A percentile compares a stretch with the other conserved stretches of the same genome.
Conservation (phyloP, 2,329 filamentous ascomycete genomes). For the Beauveria sp. region DNA sequence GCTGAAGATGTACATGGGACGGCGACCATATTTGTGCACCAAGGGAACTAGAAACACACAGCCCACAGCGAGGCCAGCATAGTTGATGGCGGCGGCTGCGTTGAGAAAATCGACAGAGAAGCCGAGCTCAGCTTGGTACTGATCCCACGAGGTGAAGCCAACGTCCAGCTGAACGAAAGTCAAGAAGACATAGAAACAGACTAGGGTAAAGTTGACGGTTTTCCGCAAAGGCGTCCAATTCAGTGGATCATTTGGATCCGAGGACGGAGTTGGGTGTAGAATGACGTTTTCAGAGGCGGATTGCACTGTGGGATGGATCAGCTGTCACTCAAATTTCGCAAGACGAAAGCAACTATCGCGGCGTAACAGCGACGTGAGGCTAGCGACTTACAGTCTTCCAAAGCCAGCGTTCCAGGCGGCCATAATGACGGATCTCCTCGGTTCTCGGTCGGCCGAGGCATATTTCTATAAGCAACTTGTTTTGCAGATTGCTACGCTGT, state of each 20-base stretch:
- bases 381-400: neutral
- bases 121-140: constrained; percentile 1
- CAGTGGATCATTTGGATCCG: constrained; percentile 47
- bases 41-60: constrained; percentile 18
- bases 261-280: constrained; percentile 17
- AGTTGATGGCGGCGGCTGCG: constrained; percentile 11
- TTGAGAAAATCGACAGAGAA: constrained; percentile 9
- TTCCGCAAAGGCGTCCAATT: constrained; percentile 47
- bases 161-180: constrained; percentile 11
- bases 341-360: neutral
- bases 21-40: constrained; percentile 18
- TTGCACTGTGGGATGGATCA: neutral
- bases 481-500: neutral
- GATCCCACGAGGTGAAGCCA: constrained; percentile 9
- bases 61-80: constrained; percentile 16
- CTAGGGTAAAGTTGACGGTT: constrained; percentile 21
- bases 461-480: neutral
- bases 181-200: constrained; percentile 32
- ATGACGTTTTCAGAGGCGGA: constrained; percentile 10
- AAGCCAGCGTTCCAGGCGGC: neutral
- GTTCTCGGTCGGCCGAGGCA: neutral
- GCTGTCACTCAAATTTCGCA: neutral
- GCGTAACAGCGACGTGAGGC: neutral
- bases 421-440: neutral
- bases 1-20: constrained; percentile 25